These are phyloP conservation scores for Mycena galericulata DNA, from an alignment of 768 basidiomycete species.

Conservation along the genomic window DNA sequence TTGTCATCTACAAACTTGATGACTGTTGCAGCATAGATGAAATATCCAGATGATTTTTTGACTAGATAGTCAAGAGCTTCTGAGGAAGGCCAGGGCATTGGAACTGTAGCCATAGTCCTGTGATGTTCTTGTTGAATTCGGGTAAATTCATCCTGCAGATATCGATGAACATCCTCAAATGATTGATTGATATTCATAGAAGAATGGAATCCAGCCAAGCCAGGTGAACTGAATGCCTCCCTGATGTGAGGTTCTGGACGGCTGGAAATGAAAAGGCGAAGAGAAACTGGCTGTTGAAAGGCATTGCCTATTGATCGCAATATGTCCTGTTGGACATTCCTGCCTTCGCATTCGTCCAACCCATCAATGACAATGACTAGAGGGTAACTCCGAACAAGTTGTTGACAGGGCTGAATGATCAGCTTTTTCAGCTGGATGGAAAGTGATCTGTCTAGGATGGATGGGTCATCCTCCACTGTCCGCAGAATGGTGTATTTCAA, in stretches of 20 bases:
- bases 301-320: background rate
- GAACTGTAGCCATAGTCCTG: background rate
- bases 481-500: background rate
- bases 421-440: background rate
- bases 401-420: background rate
- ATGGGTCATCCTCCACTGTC: background rate
- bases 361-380: constrained; percentile 3
- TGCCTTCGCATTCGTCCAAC: background rate
- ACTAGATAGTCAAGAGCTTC: background rate
- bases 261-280: constrained; percentile 4
- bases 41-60: constrained; percentile 6
- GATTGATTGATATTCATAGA: background rate
- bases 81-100: background rate
- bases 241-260: constrained; percentile 7
- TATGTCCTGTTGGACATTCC: background rate
- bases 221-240: background rate
- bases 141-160: background rate
- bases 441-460: background rate
- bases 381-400: background rate
- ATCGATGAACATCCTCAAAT: background rate
- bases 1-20: constrained; percentile 14
- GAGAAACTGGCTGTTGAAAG: background rate
- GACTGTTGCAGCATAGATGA: constrained; percentile 11
- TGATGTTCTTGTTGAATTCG: constrained; percentile 4
- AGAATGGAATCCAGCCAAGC: background rate